phyloP scores from a whole-genome alignment of 495 filamentous ascomycete species.

The Daldinia concentrica region DNA sequence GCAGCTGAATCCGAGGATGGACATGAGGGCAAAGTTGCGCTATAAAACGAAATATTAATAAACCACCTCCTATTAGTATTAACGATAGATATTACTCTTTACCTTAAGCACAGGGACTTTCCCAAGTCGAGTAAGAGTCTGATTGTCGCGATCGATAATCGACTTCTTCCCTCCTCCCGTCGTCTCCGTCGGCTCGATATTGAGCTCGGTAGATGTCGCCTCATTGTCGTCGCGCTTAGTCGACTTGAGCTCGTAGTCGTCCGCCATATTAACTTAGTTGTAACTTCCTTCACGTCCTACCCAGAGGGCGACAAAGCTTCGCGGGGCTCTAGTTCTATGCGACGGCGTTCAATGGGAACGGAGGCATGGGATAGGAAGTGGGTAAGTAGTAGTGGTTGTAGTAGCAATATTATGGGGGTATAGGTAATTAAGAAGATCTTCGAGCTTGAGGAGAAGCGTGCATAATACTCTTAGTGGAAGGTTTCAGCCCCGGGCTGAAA shows the following conservation, averaged over 20 bases:
- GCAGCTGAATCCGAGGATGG: slow-evolving; percentile 57
- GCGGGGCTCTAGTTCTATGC: background rate
- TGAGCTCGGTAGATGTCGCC: slow-evolving; percentile 2
- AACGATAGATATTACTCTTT: background rate
- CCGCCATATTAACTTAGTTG: background rate
- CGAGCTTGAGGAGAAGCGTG: background rate
- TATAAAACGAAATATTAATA: background rate
- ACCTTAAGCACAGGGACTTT: slow-evolving; percentile 10
- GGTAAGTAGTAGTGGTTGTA: background rate
- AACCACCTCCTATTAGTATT: background rate
- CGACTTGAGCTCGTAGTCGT: slow-evolving; percentile 4
- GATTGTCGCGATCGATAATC: slow-evolving; percentile 5
- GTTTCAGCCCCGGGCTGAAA: slow-evolving; percentile 13
- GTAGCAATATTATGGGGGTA: background rate
- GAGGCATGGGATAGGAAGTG: background rate
- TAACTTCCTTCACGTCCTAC: background rate
- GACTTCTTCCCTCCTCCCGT: slow-evolving; percentile 4
- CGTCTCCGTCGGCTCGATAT: slow-evolving; percentile 4
- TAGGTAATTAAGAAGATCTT: background rate
- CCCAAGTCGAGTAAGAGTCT: background rate
- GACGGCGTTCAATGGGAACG: background rate
- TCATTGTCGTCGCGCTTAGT: slow-evolving; percentile 8
- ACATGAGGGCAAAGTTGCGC: slow-evolving; percentile 56
- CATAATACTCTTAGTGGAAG: background rate
- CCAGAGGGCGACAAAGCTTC: background rate